Conservation (phyloP, 441 rosid genomes). For the Pelargonium citronellum region DNA sequence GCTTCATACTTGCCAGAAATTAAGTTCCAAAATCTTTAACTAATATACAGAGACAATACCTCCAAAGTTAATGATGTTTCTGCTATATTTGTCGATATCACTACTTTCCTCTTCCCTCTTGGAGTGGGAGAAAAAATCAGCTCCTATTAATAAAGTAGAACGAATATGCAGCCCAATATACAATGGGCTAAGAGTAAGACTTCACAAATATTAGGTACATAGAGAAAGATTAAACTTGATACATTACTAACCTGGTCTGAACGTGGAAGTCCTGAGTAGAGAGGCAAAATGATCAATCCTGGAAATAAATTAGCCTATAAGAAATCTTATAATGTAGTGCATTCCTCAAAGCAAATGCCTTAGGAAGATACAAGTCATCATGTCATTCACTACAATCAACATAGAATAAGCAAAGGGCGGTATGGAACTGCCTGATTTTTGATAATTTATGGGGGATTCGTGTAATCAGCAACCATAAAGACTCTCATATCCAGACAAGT, state of each 20-base stretch:
- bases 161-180: constrained; percentile 14
- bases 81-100: constrained; percentile 86
- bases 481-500: background rate
- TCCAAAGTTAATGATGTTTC: constrained; percentile 94
- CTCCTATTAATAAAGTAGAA: constrained; percentile 42
- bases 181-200: constrained; percentile 12
- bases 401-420: background rate
- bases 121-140: constrained; percentile 82
- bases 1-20: constrained; percentile 10
- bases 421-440: background rate
- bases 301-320: constrained; percentile 30
- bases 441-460: background rate
- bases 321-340: background rate
- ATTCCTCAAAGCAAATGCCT: background rate
- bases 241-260: constrained; percentile 58
- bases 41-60: constrained; percentile 34
- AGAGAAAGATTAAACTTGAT: background rate
- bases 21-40: constrained; percentile 7
- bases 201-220: constrained; percentile 10
- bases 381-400: background rate
- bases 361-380: background rate
- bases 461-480: background rate
- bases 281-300: constrained; percentile 75
- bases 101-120: constrained; percentile 85
- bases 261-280: constrained; percentile 86